Base-by-base conservation (phyloP, 306 rosid species). In the Abrus pulchellus region DNA sequence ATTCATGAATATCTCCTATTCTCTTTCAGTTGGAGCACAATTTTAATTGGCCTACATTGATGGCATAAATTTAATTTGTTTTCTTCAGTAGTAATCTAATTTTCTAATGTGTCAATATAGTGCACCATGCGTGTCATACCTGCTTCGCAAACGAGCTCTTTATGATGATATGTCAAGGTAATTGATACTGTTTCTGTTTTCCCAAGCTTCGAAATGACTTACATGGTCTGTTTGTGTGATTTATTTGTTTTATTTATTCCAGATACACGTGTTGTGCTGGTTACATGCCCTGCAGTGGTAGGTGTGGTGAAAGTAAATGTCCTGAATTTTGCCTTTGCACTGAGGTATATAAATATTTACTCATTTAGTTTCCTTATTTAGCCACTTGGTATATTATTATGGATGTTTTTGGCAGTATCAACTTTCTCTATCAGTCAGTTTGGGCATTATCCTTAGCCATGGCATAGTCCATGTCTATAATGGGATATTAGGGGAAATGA, bases 231-330 rank as follows among this genome's bases (percentile, higher is more conserved):
- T 72, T 50, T 68, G 47, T 72, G 57, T 62, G 44, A 67, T 55
- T 30, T 47, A 60, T n/a, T 28, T 61, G 76, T 68, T 59, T 53
- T 70, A 29, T 79, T 83, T 79, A 45, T 69, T 74, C 49, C 80
- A 94, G 98, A 86, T 94, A 94, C 72, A 84, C 85, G 3, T 94
- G 97, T 59, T 94, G 98, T 85, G 98, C 94, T 75, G 97, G 97
- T 79, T 94, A 92, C 84, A 88, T 94, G 98, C 98, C 98, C 48
- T 92, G 97, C 74, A 85, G 88, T 72, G 88, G 86, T 13, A 78
- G 81, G 75, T 85, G 88, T 52, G 82, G 77, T 50, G 88, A 85
- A 78, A 78, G 97, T 66, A 86, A 54, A 87, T 92, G 98, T 81
- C 98, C 98, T 73, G 94, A 92, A 83, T 85, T 91, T 83, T 94